Evolutionary conservation across 2,329 filamentous ascomycete genomes (phyloP).

Genomic region (Mycosphaerella sp.): DNA sequence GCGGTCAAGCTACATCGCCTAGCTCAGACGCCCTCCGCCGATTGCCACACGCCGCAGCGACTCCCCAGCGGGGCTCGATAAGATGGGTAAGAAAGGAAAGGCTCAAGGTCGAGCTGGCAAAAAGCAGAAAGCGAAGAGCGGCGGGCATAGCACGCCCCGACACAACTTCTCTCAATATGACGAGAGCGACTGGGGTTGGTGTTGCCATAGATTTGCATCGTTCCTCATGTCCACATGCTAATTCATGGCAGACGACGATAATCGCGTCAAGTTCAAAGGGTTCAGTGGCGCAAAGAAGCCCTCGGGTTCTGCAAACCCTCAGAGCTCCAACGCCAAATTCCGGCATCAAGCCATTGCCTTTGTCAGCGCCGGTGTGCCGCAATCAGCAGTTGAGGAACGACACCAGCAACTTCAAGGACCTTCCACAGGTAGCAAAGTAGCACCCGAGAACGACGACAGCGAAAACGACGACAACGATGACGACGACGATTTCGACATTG

Average conservation of each 20-base stretch:
- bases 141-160: constrained; percentile 7
- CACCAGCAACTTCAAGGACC: constrained; percentile 19
- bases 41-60: constrained; percentile 2
- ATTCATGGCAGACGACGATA: constrained; percentile 16
- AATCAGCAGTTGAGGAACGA: constrained; percentile 26
- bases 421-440: not conserved
- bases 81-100: constrained; percentile 23
- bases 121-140: constrained; percentile 23
- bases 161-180: constrained; percentile 9
- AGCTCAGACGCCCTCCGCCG: not conserved
- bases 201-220: not conserved
- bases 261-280: constrained; percentile 25
- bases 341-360: constrained; percentile 53
- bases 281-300: constrained; percentile 22
- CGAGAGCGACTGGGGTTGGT: constrained; percentile 20
- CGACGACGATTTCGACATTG: constrained; percentile 22
- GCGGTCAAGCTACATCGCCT: not conserved
- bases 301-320: constrained; percentile 30
- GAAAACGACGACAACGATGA: constrained; percentile 19
- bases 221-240: constrained; percentile 4
- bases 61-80: not conserved
- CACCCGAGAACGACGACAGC: constrained; percentile 18
- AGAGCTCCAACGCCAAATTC: constrained; percentile 45
- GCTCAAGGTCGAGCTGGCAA: constrained; percentile 25
- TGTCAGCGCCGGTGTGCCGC: constrained; percentile 51